phyloP scores from a whole-genome alignment of 306 rosid species.

The Sesbania bispinosa region DNA sequence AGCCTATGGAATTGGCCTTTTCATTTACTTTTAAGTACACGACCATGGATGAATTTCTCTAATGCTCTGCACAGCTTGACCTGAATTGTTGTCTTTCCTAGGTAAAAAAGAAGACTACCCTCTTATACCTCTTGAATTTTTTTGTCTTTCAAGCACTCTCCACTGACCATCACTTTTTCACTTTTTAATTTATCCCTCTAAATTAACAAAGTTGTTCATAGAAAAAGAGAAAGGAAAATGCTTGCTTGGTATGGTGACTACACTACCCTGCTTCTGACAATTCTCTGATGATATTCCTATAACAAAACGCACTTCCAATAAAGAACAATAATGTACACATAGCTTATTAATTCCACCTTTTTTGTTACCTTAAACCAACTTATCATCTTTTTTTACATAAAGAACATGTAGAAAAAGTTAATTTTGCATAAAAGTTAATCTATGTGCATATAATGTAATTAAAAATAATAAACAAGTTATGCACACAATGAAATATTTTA shows the following conservation, averaged over 20 bases:
- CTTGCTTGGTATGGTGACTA: conserved; percentile 16
- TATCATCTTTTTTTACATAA: neutral
- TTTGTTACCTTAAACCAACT: neutral
- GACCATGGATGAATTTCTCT: conserved; percentile 11
- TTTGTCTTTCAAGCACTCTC: conserved; percentile 30
- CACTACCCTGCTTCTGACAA: conserved; percentile 35
- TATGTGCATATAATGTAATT: neutral
- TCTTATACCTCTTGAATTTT: conserved; percentile 18
- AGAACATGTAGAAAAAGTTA: neutral
- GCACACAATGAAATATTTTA: neutral
- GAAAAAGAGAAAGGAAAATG: conserved; percentile 24
- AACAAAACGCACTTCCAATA: conserved; percentile 25
- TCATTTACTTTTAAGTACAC: conserved; percentile 20
- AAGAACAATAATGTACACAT: conserved; percentile 11
- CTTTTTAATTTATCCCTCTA: conserved; percentile 14
- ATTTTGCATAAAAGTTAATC: neutral
- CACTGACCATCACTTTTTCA: conserved; percentile 36
- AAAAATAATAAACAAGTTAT: neutral
- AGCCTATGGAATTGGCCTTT: conserved; percentile 27
- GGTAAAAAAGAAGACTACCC: conserved; percentile 23
- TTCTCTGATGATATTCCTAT: conserved; percentile 26
- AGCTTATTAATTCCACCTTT: neutral
- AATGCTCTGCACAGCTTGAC: conserved; percentile 37
- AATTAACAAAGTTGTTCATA: conserved; percentile 21
- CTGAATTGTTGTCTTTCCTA: conserved; percentile 43